A percentile compares a stretch with the other conserved stretches of the same genome.
These are phyloP conservation scores for Fusarium oligoseptatum DNA, from an alignment of 2,329 filamentous ascomycete genomes.

Conservation along the genomic window DNA sequence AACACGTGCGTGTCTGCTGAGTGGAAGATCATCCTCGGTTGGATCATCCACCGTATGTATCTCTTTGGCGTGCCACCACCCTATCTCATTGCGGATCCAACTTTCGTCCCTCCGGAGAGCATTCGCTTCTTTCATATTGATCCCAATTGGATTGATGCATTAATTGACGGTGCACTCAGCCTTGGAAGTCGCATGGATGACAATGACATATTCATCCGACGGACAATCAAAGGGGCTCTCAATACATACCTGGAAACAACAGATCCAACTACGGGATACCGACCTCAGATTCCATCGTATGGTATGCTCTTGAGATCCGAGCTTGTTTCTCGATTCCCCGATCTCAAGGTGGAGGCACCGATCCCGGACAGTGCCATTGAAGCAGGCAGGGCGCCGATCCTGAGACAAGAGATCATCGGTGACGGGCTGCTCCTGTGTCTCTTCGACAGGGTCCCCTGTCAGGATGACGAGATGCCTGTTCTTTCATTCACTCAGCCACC, in stretches of 20 bases:
- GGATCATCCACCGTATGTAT: neutral
- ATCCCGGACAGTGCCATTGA: neutral
- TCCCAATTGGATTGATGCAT: neutral
- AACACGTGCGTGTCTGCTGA: constrained; percentile 1
- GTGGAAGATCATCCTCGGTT: neutral
- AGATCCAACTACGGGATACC: neutral
- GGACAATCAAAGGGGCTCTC: neutral
- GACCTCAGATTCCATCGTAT: neutral
- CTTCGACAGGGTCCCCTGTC: neutral
- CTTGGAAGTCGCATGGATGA: neutral
- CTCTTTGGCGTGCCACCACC: constrained; percentile 2
- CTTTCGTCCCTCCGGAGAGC: neutral
- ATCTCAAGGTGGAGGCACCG: neutral
- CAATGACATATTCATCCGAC: neutral
- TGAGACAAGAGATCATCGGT: neutral
- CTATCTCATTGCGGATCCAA: constrained; percentile 5
- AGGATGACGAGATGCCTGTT: neutral
- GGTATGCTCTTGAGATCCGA: neutral
- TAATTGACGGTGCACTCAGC: neutral
- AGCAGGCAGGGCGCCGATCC: neutral
- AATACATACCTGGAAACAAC: neutral
- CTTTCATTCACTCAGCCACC: neutral
- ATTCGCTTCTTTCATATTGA: constrained; percentile 6
- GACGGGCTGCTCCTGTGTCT: neutral
- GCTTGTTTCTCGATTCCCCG: neutral